Percentiles rank a stretch among this genome's conserved stretches.
Conservation (phyloP, 495 filamentous ascomycete species). For the Trichoderma reesei region DNA sequence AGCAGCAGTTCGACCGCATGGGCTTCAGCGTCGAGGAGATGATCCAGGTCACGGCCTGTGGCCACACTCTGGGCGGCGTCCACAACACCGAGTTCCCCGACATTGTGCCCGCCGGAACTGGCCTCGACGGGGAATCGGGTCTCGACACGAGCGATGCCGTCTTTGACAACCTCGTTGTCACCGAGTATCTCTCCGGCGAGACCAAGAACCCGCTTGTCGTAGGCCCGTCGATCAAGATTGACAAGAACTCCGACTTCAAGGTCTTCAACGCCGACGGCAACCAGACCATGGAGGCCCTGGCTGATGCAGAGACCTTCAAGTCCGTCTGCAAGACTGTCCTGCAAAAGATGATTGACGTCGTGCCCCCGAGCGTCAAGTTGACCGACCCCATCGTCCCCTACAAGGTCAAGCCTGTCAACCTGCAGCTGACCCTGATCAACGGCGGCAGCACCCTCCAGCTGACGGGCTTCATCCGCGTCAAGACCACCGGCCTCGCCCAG, state of each 20-base stretch:
- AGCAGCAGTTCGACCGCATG: conserved; percentile 46
- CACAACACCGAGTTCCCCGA: conserved; percentile 46
- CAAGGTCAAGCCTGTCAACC: conserved; percentile 47
- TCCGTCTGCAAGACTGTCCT: conserved; percentile 41
- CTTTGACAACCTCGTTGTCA: conserved; percentile 48
- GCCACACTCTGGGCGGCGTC: conserved; percentile 52
- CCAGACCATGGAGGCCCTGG: conserved; percentile 41
- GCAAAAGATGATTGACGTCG: conserved; percentile 52
- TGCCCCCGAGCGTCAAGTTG: conserved; percentile 41
- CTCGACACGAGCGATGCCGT: conserved; percentile 35
- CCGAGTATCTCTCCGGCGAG: conserved; percentile 45
- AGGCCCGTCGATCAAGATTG: conserved; percentile 30
- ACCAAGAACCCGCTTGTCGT: conserved; percentile 44
- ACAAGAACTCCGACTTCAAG: conserved; percentile 43
- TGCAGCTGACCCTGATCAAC: conserved; percentile 33
- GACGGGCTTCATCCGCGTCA: conserved; percentile 34
- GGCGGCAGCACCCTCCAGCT: conserved; percentile 28
- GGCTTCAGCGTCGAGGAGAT: conserved; percentile 47
- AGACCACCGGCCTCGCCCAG: conserved; percentile 28
- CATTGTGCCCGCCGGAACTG: conserved; percentile 38
- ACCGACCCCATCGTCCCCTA: conserved; percentile 46
- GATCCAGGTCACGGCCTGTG: conserved; percentile 53
- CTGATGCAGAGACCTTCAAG: conserved; percentile 31
- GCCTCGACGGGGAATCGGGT: conserved; percentile 34
- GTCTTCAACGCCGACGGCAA: conserved; percentile 50